Evolutionary conservation across 331 rosid genomes (phyloP).

Genomic region (Prunus yedoensis): DNA sequence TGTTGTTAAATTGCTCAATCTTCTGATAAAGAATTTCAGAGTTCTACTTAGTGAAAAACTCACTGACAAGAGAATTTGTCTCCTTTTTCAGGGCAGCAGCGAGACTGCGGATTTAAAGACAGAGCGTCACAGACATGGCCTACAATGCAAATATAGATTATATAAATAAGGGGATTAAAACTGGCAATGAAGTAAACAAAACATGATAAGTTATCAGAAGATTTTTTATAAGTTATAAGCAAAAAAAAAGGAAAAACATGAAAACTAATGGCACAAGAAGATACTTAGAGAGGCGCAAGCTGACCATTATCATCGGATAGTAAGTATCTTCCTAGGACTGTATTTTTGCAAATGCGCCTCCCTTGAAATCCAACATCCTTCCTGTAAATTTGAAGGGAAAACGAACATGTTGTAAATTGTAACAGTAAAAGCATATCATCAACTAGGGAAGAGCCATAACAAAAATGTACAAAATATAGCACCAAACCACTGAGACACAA

Average conservation of each 20-base stretch:
- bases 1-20: background rate
- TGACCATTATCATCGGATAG: constrained; percentile 78
- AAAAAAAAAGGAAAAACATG: background rate
- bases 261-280: background rate
- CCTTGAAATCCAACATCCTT: constrained; percentile 56
- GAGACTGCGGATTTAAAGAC: constrained; percentile 56
- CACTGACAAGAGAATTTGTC: constrained; percentile 86
- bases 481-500: background rate
- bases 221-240: background rate
- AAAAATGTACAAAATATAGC: too few species aligned
- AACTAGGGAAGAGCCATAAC: too few species aligned
- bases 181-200: background rate
- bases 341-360: constrained; percentile 50
- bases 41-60: constrained; percentile 43
- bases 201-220: background rate
- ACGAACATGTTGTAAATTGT: background rate
- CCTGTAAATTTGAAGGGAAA: constrained; percentile 31
- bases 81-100: constrained; percentile 71
- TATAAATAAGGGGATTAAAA: constrained; percentile 18
- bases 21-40: constrained; percentile 23
- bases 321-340: constrained; percentile 88
- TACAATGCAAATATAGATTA: constrained; percentile 30
- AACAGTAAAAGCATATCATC: too few species aligned
- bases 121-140: constrained; percentile 72
- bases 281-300: constrained; percentile 5